phyloP scores from a whole-genome alignment of 441 rosid species.

The Euphorbia neoarborescens region DNA sequence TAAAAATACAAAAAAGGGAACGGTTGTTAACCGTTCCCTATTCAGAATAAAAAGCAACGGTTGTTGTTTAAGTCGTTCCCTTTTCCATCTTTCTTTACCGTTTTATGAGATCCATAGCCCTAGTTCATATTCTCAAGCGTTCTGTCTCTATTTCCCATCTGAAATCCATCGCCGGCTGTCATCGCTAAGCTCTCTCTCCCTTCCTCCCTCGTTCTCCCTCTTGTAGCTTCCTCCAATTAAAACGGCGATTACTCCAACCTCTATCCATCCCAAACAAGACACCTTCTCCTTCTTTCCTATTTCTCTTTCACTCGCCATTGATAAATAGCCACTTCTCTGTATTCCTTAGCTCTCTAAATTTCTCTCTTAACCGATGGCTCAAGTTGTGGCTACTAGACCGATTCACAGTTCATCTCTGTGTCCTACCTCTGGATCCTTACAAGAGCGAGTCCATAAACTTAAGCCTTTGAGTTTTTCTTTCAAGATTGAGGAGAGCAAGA shows the following conservation, averaged over 20 bases:
- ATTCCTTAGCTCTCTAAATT: background rate
- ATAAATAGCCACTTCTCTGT: background rate
- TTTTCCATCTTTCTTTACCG: too few species aligned
- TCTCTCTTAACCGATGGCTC: constrained; percentile 44
- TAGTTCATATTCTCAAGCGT: too few species aligned
- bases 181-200: constrained; percentile 31
- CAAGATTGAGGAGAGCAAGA: constrained; percentile 29
- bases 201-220: background rate
- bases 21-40: too few species aligned
- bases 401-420: constrained; percentile 39
- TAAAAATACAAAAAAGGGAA: too few species aligned
- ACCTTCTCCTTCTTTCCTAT: background rate
- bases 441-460: constrained; percentile 40
- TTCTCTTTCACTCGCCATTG: background rate
- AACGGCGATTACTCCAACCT: constrained; percentile 47
- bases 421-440: constrained; percentile 45
- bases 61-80: too few species aligned
- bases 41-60: too few species aligned
- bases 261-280: background rate
- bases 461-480: constrained; percentile 47
- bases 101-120: too few species aligned
- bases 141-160: too few species aligned
- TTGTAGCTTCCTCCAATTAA: constrained; percentile 37
- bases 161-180: too few species aligned
- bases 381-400: constrained; percentile 61